These are phyloP conservation scores for Bacidia gigantensis DNA, from an alignment of 495 filamentous ascomycete genomes.

Conservation along the genomic window DNA sequence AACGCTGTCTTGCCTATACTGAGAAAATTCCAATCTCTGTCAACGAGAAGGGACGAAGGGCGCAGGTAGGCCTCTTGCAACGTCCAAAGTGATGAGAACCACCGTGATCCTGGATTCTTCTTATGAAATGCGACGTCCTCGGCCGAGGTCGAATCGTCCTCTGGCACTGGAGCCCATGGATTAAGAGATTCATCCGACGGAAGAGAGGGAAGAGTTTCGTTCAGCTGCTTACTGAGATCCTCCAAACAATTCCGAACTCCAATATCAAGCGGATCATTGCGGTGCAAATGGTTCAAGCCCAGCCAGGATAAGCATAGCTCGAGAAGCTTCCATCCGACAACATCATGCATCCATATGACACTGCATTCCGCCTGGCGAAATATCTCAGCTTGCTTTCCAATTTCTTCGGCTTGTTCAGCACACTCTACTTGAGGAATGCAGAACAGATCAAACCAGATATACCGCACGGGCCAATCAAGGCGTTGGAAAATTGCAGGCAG, in stretches of 20 bases:
- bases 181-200: background rate
- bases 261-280: background rate
- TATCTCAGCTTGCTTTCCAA: background rate
- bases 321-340: background rate
- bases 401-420: background rate
- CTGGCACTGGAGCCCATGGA: background rate
- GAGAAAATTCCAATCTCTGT: background rate
- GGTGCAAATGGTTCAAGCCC: background rate
- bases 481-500: background rate
- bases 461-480: background rate
- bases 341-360: slow-evolving; percentile 3
- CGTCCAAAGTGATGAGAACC: slow-evolving; percentile 1
- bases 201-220: background rate
- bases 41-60: background rate
- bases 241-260: background rate
- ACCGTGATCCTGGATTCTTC: background rate
- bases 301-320: background rate
- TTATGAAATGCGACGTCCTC: background rate
- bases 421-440: background rate
- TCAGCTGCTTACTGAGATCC: background rate
- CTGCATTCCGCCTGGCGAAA: background rate
- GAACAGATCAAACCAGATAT: background rate
- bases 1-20: background rate
- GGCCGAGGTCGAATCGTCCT: background rate
- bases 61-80: background rate